Percentiles rank a stretch among this genome's conserved stretches.
Conservation (phyloP, 805 yeast genomes). For the Ogataea parapolymorpha region DNA sequence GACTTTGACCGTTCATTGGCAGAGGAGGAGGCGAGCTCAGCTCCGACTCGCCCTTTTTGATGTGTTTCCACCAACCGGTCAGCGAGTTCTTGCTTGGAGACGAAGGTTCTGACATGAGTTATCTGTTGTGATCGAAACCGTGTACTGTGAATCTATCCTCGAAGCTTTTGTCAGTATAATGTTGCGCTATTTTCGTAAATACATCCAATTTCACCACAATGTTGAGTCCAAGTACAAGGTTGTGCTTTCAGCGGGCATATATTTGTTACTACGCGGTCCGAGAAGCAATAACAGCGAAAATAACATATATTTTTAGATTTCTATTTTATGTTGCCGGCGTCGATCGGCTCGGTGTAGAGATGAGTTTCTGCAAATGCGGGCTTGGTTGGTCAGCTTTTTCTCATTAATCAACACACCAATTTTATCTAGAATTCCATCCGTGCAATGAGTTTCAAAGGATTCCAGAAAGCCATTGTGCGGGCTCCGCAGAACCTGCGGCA, state of each 20-base stretch:
- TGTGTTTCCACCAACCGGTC: constrained; percentile 32
- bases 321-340: constrained; percentile 1
- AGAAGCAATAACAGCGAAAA: constrained; percentile 5
- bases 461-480: constrained; percentile 73
- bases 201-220: neutral
- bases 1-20: constrained; percentile 2
- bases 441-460: constrained; percentile 84
- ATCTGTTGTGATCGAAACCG: neutral
- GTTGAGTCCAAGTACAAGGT: neutral
- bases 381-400: constrained; percentile 1
- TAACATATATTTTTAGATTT: constrained; percentile 9
- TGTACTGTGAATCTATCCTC: neutral
- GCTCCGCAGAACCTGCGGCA: constrained; percentile 93
- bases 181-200: too few relatives aligned
- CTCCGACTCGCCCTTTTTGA: constrained; percentile 21
- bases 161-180: neutral
- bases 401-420: neutral
- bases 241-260: neutral
- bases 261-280: neutral
- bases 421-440: too few relatives aligned
- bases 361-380: neutral
- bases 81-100: constrained; percentile 28
- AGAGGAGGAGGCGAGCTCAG: constrained; percentile 16
- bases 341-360: constrained; percentile 10
- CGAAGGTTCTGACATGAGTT: constrained; percentile 24